Base-by-base conservation (phyloP, 495 filamentous ascomycete genomes). In the Sphaerosporella brunnea region DNA sequence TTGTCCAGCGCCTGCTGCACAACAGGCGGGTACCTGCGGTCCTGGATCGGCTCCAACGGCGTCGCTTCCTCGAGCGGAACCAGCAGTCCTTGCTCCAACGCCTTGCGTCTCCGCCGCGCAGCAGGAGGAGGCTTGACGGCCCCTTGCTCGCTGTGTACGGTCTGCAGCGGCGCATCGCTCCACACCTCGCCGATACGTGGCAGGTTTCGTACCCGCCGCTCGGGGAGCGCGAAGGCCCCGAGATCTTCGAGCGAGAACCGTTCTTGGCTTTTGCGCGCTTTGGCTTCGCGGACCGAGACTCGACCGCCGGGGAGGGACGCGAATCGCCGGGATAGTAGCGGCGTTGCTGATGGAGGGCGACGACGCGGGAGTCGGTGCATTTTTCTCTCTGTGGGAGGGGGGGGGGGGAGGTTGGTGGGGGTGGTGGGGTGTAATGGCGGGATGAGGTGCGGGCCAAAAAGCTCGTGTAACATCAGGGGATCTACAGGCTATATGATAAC, bases 1-100 rank as follows among this genome's bases (percentile, higher is more conserved):
- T 93, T 88, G 49, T 79, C 81, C 28, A 75, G 71, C n/a, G 83
- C 85, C 57, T 92, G 84, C 53, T 82, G 77, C n/a, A 96, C 67
- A 9, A 94, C 84, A 9, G 82, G 78, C 2, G 90, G 87, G 60
- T 92, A 94, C 26, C 53, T n/a, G n/a, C n/a, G n/a, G n/a, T n/a
- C n/a, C n/a, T n/a, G n/a, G n/a, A n/a, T n/a, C n/a, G n/a, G n/a
- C n/a, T n/a, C n/a, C n/a, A n/a, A n/a, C n/a, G n/a, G n/a, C 24
- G 51, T 39, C 1, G 37, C 23, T 7, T 41, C 46, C 5, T 36
- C 16, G 2, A 39, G 26, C 10, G n/a, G n/a, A n/a, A n/a, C n/a
- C n/a, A n/a, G n/a, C n/a, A 40, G 21, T 3, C 40, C 23, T n/a
- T 43, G 40, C 24, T 43, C 40, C 1, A 24, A 11, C 21, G 20